phyloP scores from a whole-genome alignment of 1,284 basidiomycete species.

The Mycena sp. region DNA sequence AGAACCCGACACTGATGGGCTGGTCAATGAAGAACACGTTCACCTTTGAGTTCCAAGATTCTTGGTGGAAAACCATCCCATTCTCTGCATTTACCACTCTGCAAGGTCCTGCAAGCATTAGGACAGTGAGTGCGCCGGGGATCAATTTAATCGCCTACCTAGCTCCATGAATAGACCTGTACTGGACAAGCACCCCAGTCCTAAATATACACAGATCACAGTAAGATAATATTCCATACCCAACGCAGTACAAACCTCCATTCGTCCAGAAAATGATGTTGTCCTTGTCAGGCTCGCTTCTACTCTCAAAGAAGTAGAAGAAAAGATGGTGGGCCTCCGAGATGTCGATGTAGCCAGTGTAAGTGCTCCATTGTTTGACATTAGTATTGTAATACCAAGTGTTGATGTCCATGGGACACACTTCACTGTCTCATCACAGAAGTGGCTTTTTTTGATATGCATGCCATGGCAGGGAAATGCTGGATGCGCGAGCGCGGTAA shows the following conservation, averaged over 20 bases:
- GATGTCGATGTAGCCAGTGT: conserved; percentile 72
- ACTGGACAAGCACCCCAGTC: conserved; percentile 65
- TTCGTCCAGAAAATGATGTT: conserved; percentile 76
- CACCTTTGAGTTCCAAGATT: conserved; percentile 76
- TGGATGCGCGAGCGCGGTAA: conserved; percentile 61
- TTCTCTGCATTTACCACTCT: conserved; percentile 53
- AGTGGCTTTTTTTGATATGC: conserved; percentile 58
- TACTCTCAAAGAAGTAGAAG: conserved; percentile 89
- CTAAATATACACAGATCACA: too few species aligned
- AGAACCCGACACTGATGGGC: conserved; percentile 43
- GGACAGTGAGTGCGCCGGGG: neutral
- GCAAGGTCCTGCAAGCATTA: conserved; percentile 53
- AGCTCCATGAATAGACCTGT: conserved; percentile 75
- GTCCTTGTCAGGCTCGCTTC: conserved; percentile 70
- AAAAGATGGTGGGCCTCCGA: conserved; percentile 79
- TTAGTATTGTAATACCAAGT: neutral
- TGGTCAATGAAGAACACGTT: conserved; percentile 75
- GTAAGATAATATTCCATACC: too few species aligned
- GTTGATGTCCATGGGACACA: conserved; percentile 25
- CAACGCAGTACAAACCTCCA: conserved; percentile 45
- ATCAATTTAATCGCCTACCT: conserved; percentile 41
- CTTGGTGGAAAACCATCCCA: conserved; percentile 59
- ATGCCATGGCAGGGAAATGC: conserved; percentile 60
- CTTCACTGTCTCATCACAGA: conserved; percentile 65
- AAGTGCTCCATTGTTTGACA: conserved; percentile 38